Conservation (phyloP, 2,329 filamentous ascomycete genomes). For the Trichoderma sp. region DNA sequence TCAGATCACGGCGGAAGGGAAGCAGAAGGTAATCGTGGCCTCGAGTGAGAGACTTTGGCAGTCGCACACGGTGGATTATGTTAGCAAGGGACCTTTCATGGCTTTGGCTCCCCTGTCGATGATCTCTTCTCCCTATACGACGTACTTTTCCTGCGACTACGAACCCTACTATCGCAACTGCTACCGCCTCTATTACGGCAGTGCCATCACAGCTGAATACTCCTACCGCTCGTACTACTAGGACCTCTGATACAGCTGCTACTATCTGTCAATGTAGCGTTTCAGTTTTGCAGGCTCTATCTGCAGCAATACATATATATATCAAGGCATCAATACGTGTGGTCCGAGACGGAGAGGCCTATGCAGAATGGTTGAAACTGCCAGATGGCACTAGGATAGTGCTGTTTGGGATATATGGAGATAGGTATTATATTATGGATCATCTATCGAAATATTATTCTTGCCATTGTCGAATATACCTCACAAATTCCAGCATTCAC, state of each 20-base stretch:
- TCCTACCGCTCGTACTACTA: no score
- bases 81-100: conserved; percentile 31
- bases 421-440: no score
- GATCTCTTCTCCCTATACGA: no score
- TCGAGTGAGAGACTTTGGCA: conserved; percentile 28
- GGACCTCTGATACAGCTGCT: no score
- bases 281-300: no score
- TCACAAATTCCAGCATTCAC: background rate
- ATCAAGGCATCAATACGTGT: background rate
- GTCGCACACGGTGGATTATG: conserved; percentile 30
- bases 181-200: no score
- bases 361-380: background rate
- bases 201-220: no score
- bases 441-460: background rate
- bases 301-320: no score
- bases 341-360: background rate
- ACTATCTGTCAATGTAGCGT: no score
- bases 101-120: conserved; percentile 26
- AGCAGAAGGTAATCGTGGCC: conserved; percentile 26
- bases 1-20: conserved; percentile 23
- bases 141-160: no score
- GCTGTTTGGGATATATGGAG: background rate
- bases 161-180: no score
- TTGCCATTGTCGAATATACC: background rate
- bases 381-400: background rate